A percentile compares a stretch with the other conserved stretches of the same genome.
Conservation (phyloP, 108 stramenopile species). For the Epithemia pelagica region DNA sequence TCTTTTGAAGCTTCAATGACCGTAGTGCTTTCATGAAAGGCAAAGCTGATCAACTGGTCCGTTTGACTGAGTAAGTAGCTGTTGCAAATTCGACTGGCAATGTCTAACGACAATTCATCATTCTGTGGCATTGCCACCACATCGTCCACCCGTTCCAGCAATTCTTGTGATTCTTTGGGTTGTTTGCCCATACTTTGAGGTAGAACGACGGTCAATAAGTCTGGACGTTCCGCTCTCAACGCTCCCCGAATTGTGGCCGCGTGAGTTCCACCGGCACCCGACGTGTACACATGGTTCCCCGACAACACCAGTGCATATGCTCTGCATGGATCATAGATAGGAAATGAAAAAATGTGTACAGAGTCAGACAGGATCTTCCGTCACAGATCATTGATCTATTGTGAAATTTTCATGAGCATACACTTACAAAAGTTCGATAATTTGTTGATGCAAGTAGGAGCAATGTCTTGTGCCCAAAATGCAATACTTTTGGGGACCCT, state of each 20-base stretch:
- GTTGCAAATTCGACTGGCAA: constrained; percentile 88
- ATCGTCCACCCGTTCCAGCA: constrained; percentile 72
- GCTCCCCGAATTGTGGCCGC: constrained; percentile 87
- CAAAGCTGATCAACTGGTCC: constrained; percentile 90
- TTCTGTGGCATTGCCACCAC: constrained; percentile 81
- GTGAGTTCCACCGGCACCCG: constrained; percentile 87
- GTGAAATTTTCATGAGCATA: neutral
- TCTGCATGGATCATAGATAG: constrained; percentile 21
- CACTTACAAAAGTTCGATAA: constrained; percentile 87
- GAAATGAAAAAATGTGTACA: neutral
- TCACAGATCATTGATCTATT: neutral
- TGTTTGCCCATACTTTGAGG: constrained; percentile 86
- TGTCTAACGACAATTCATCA: constrained; percentile 74
- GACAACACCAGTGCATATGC: constrained; percentile 88
- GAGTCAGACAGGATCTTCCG: neutral
- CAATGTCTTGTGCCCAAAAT: constrained; percentile 93
- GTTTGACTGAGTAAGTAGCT: constrained; percentile 81
- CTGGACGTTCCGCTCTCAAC: constrained; percentile 76
- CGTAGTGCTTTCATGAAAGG: constrained; percentile 87
- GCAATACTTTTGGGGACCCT: constrained; percentile 88
- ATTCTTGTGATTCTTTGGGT: constrained; percentile 74
- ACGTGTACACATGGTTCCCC: constrained; percentile 91
- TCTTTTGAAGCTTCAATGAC: constrained; percentile 86
- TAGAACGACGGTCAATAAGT: constrained; percentile 86
- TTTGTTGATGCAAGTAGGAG: constrained; percentile 91